Conservation (phyloP, 108 stramenopile species). For the Aureococcus anophagefferens region DNA sequence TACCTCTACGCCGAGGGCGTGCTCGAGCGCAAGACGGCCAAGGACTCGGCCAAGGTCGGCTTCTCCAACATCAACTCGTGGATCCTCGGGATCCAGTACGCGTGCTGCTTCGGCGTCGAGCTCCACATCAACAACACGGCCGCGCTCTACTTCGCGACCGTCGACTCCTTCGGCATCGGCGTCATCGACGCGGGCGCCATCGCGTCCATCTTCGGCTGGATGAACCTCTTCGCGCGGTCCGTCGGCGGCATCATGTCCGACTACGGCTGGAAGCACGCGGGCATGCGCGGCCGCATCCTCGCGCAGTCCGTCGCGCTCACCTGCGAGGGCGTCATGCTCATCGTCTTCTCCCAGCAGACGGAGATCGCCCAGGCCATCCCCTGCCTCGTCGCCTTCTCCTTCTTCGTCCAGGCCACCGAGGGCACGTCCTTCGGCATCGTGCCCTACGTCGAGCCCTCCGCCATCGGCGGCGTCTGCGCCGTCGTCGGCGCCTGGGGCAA, state of each 20-base stretch:
- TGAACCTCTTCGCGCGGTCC: slow-evolving; percentile 60
- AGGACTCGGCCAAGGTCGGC: slow-evolving; percentile 52
- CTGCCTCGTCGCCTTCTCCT: slow-evolving; percentile 60
- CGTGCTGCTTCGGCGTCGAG: slow-evolving; percentile 79
- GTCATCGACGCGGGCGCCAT: slow-evolving; percentile 63
- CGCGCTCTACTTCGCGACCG: slow-evolving; percentile 56
- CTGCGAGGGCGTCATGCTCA: slow-evolving; percentile 50
- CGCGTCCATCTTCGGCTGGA: slow-evolving; percentile 60
- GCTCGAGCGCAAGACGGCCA: slow-evolving; percentile 53
- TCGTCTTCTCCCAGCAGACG: slow-evolving; percentile 41
- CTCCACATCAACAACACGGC: slow-evolving; percentile 77
- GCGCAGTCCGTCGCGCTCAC: slow-evolving; percentile 31
- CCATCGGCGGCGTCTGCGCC: slow-evolving; percentile 63
- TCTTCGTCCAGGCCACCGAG: slow-evolving; percentile 68
- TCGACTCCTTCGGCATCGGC: slow-evolving; percentile 53
- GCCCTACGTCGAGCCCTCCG: slow-evolving; percentile 63
- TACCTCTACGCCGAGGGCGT: slow-evolving; percentile 61
- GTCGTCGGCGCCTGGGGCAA: slow-evolving; percentile 73
- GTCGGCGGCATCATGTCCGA: slow-evolving; percentile 43
- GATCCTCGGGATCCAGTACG: slow-evolving; percentile 73
- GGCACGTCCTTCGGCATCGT: slow-evolving; percentile 67
- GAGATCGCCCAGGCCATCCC: slow-evolving; percentile 32
- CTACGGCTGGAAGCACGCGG: slow-evolving; percentile 30
- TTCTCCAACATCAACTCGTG: slow-evolving; percentile 69
- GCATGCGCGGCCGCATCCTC: slow-evolving; percentile 63